phyloP scores from a whole-genome alignment of 1,139 yeast species.

The Geotrichum restrictum region DNA sequence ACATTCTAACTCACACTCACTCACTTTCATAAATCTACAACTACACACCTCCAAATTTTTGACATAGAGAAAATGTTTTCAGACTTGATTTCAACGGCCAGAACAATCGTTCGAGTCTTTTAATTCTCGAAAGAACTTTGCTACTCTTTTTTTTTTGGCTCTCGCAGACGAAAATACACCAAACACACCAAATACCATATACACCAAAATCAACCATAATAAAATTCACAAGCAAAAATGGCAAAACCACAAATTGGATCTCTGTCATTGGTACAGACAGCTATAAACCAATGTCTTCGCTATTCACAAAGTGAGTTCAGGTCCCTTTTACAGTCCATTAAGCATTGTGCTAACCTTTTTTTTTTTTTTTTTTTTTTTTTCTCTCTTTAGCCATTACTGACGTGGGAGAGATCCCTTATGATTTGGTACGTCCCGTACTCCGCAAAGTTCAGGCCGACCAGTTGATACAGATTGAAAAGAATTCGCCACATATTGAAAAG shows the following conservation, averaged over 20 bases:
- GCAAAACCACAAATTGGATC: constrained; percentile 11
- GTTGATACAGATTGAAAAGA: constrained; percentile 25
- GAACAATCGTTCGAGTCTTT: no score
- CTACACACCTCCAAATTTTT: no score
- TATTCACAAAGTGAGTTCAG: constrained; percentile 16
- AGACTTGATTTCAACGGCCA: no score
- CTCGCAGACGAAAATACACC: no score
- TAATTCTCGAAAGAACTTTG: no score
- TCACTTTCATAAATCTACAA: no score
- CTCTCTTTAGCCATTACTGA: constrained; percentile 23
- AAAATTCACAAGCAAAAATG: constrained; percentile 1
- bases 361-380: constrained; percentile 21
- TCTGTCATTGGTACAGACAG: constrained; percentile 13
- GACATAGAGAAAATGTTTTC: no score
- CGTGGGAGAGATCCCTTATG: constrained; percentile 29
- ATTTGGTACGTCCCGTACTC: constrained; percentile 28
- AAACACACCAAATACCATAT: no score
- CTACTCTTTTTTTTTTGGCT: no score
- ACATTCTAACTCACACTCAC: not conserved
- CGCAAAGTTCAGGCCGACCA: constrained; percentile 25
- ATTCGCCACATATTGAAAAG: constrained; percentile 24
- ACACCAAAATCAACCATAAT: no score
- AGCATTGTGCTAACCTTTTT: constrained; percentile 20
- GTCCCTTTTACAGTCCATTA: constrained; percentile 22
- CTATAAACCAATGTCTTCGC: constrained; percentile 12